These are phyloP conservation scores for Xerocomus tenax DNA, from an alignment of 1,284 basidiomycete genomes.

Conservation along the genomic window DNA sequence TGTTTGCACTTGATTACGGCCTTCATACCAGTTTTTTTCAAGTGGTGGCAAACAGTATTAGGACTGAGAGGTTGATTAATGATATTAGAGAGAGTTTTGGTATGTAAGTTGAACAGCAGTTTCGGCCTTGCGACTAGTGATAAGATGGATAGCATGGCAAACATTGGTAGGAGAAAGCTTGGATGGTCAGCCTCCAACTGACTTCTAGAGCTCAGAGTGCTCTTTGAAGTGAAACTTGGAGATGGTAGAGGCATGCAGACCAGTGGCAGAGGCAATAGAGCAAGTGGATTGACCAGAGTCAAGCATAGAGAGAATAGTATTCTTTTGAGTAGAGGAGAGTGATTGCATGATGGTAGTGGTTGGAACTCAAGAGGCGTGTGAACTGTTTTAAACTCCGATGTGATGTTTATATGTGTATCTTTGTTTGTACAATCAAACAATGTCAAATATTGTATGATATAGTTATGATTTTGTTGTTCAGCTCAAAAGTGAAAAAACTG, in stretches of 20 bases:
- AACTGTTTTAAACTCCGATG: not conserved
- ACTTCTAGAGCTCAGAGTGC: not conserved
- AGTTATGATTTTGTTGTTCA: not conserved
- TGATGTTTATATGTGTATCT: not conserved
- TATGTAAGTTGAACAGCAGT: not conserved
- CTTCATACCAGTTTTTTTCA: conserved; percentile 4
- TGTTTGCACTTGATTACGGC: conserved; percentile 1
- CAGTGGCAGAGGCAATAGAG: not conserved
- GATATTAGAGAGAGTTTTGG: not conserved
- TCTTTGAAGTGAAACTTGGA: not conserved
- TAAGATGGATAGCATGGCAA: not conserved
- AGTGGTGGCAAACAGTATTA: not conserved
- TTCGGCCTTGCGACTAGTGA: not conserved
- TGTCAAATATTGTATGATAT: not conserved
- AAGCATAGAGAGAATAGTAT: not conserved
- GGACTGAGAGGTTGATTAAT: not conserved
- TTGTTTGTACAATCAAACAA: not conserved
- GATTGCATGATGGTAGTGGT: not conserved
- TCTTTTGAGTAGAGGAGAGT: not conserved
- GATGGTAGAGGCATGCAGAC: not conserved
- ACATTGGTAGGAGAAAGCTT: not conserved
- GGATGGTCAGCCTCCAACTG: not conserved
- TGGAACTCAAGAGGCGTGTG: not conserved
- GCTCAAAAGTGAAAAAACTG: not conserved
- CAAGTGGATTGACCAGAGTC: not conserved